A percentile compares a stretch with the other conserved stretches of the same genome.
These are phyloP conservation scores for Sonneratia caseolaris DNA, from an alignment of 345 rosid species.

Conservation along the genomic window DNA sequence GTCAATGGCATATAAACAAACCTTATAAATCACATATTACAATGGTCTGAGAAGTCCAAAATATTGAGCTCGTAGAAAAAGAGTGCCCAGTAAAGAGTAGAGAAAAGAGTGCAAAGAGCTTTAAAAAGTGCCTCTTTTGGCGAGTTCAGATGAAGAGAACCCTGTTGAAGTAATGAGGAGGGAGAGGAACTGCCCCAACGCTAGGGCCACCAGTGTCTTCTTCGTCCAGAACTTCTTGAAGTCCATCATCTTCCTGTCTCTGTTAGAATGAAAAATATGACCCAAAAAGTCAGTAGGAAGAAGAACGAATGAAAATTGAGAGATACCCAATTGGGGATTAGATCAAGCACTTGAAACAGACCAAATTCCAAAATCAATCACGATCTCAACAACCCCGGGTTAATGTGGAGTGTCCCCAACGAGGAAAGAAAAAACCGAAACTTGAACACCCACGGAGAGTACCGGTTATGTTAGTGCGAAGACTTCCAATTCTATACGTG, in stretches of 20 bases:
- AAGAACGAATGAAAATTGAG: background rate
- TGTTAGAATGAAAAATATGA: background rate
- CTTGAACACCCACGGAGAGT: background rate
- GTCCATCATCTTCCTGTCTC: constrained; percentile 9
- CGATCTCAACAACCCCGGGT: background rate
- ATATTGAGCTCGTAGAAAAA: too few species aligned
- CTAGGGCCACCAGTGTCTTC: constrained; percentile 36
- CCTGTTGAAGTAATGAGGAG: constrained; percentile 38
- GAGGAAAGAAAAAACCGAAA: background rate
- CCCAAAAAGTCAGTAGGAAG: background rate
- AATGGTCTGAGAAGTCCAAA: too few species aligned
- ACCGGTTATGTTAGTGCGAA: background rate
- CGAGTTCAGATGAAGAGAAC: constrained; percentile 29
- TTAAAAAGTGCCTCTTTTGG: constrained; percentile 23
- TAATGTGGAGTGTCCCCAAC: background rate
- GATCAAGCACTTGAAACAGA: background rate
- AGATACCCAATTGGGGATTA: background rate
- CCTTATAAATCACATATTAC: too few species aligned
- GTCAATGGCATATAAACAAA: too few species aligned
- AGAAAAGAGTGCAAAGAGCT: too few species aligned
- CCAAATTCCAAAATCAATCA: background rate
- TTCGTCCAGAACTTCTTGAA: constrained; percentile 22
- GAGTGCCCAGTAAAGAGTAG: too few species aligned
- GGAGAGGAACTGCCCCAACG: constrained; percentile 39
- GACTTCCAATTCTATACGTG: background rate